Evolutionary conservation across 2,329 filamentous ascomycete species (phyloP), one percentile per base, ranked within the genome.

Genomic region (Conoideocrella luteorostrata): DNA sequence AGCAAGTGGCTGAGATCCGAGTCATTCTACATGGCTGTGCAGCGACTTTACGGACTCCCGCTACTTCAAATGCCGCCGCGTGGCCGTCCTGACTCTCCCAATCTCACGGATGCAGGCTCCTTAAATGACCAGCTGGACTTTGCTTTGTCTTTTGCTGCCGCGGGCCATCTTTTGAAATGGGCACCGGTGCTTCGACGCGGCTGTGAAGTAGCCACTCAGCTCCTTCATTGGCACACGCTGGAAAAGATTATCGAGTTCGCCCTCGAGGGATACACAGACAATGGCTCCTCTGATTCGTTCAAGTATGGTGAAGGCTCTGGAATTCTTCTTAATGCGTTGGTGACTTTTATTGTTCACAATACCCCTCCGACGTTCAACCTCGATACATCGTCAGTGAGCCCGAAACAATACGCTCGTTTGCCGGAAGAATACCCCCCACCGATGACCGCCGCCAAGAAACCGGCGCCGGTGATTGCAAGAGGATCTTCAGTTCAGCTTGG

Each of bases 141-240:
- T 48, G 74, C 74, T n/a, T 62, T 87, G 17, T 78, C 78, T 20
- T 84, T 85, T 54, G 74, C 80, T 36, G 79, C 81, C 21, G 75
- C 80, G 5, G 83, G 81, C 1, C 68, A 75, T 39, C 64, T 78
- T 30, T 65, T 87, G 13, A 66, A 69, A 32, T 73, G 82, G 56
- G 67, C 65, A 3, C 69, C 71, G 20, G 70, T 86, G 21, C 66
- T 75, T 10, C 61, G 69, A 36, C 74, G 78, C 28, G 82, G 80
- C 28, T 64, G 83, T 21, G 74, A 79, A 38, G 70, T 84, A 47
- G 80, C 79, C 2, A 67, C 71, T 28, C 68, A 71, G 41, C 67
- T 80, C 4, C 55, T 86, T 33, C 71, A 69, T 47, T 86, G 81
- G 81, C 69, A 78, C 41, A 85, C 77, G 0, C 51, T 86, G 12